Conservation (phyloP, 306 rosid species). For the Pyrus bretschneideri region DNA sequence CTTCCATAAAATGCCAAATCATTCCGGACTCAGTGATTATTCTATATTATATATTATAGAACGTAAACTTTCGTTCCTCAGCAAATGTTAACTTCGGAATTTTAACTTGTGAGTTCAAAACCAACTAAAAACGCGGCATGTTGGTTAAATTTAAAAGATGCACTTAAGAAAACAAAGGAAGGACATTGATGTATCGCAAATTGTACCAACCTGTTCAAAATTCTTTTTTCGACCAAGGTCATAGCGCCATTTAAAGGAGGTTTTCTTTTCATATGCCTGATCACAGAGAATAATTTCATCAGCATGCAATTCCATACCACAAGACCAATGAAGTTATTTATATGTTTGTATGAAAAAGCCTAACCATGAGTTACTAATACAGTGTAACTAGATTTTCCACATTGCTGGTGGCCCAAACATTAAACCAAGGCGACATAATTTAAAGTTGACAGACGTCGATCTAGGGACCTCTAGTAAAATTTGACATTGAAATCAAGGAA, state of each 20-base stretch:
- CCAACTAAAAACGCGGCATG: background rate
- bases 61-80: background rate
- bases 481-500: background rate
- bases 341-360: background rate
- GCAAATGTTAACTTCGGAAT: background rate
- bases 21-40: background rate
- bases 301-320: constrained; percentile 1
- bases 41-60: background rate
- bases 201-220: constrained; percentile 79
- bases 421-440: background rate
- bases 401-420: background rate
- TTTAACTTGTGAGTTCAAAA: background rate
- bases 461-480: background rate
- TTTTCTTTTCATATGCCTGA: constrained; percentile 98
- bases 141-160: background rate
- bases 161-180: background rate
- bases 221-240: constrained; percentile 93
- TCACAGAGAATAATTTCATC: constrained; percentile 22
- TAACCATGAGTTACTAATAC: background rate
- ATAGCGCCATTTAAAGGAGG: constrained; percentile 91
- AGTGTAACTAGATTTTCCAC: background rate
- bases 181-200: background rate
- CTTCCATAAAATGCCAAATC: background rate
- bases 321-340: background rate
- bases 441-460: background rate